These are phyloP conservation scores for Lolium multiflorum DNA, from an alignment of 176 grass and related monocot species.

Conservation along the genomic window DNA sequence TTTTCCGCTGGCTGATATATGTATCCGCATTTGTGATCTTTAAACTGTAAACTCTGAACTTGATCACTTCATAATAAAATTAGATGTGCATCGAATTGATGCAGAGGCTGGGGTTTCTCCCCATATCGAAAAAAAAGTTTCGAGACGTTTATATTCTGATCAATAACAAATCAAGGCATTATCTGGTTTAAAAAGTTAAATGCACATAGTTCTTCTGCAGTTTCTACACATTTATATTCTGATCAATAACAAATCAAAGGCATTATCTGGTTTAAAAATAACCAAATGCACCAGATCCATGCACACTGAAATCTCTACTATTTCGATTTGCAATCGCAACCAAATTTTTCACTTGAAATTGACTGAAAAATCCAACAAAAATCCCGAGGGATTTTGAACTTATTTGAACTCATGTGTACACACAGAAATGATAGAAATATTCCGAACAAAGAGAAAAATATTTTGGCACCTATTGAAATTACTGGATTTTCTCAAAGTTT, in stretches of 20 bases:
- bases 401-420: not conserved
- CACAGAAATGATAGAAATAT: not conserved
- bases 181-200: not conserved
- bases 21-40: too few relatives aligned
- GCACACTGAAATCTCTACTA: not conserved
- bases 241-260: not conserved
- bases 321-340: not conserved
- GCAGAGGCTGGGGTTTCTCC: too few relatives aligned
- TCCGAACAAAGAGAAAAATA: not conserved
- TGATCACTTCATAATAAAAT: too few relatives aligned
- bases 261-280: not conserved
- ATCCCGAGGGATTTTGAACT: not conserved
- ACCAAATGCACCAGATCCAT: not conserved
- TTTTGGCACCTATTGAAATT: not conserved
- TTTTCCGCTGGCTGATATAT: too few relatives aligned
- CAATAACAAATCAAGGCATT: not conserved
- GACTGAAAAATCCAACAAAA: not conserved
- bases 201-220: not conserved
- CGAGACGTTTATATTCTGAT: not conserved
- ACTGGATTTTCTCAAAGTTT: not conserved
- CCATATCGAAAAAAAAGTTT: too few relatives aligned
- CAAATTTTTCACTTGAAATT: not conserved
- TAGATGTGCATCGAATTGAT: too few relatives aligned
- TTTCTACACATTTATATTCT: constrained; percentile 13
- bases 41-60: too few relatives aligned